A percentile compares a stretch with the other conserved stretches of the same genome.
phyloP scores from a whole-genome alignment of 2,329 filamentous ascomycete species.

The Colletotrichum paranaense region DNA sequence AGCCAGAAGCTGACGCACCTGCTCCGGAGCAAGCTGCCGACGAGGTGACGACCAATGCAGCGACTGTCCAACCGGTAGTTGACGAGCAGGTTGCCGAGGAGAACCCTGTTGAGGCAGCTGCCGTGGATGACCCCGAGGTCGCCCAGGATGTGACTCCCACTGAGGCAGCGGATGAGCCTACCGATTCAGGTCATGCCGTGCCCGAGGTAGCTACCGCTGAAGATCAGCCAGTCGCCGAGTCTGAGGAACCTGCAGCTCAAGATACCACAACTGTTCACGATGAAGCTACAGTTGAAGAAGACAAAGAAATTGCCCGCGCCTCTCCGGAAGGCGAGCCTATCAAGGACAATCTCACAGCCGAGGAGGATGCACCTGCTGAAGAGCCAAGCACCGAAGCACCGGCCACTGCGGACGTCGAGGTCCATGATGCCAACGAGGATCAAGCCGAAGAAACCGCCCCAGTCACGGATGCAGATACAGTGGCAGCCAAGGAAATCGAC shows the following conservation, averaged over 20 bases:
- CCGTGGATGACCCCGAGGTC: neutral
- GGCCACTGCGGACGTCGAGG: neutral
- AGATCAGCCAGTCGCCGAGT: neutral
- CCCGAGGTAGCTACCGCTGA: neutral
- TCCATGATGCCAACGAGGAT: neutral
- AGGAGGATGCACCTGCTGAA: neutral
- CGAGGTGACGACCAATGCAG: neutral
- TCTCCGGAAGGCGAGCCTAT: too few species aligned
- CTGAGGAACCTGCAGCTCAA: neutral
- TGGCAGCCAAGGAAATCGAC: neutral
- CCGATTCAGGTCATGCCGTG: neutral
- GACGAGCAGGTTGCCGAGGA: neutral
- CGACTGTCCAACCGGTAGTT: neutral
- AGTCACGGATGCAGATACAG: neutral
- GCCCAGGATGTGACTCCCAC: neutral
- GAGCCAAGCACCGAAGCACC: neutral
- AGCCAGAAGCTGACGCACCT: neutral
- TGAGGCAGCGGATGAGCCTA: neutral
- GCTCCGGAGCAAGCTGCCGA: neutral
- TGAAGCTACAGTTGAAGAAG: neutral
- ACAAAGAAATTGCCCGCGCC: neutral
- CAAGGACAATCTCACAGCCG: neutral
- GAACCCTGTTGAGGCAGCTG: neutral
- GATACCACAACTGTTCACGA: neutral
- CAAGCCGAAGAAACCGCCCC: neutral